Conservation (phyloP, 2,329 filamentous ascomycete species). For the Penicillium sp. region DNA sequence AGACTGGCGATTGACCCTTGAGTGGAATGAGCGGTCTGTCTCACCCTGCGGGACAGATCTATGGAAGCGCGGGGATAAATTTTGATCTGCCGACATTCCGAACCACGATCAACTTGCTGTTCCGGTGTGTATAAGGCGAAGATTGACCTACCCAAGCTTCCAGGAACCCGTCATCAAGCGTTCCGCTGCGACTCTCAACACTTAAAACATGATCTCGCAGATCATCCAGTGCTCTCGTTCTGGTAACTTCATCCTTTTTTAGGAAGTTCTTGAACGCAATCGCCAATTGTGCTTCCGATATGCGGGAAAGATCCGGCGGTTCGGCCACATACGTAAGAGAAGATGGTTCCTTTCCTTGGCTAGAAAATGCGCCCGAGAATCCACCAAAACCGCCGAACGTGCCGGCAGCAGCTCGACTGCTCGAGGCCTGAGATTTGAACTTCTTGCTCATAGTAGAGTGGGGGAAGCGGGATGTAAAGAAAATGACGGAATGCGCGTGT, state of each 20-base stretch:
- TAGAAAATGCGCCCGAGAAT: slow-evolving; percentile 30
- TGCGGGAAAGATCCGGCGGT: slow-evolving; percentile 66
- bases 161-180: slow-evolving; percentile 70
- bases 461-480: too few relatives aligned
- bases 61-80: slow-evolving; percentile 83
- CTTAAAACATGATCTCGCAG: slow-evolving; percentile 58
- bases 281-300: slow-evolving; percentile 71
- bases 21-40: slow-evolving; percentile 71
- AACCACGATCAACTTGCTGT: too few relatives aligned
- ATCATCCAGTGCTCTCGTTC: slow-evolving; percentile 82
- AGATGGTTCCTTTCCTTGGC: slow-evolving; percentile 45
- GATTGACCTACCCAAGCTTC: slow-evolving; percentile 68
- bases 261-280: slow-evolving; percentile 86
- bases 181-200: slow-evolving; percentile 47
- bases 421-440: slow-evolving; percentile 56
- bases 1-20: slow-evolving; percentile 55
- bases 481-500: too few relatives aligned
- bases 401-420: slow-evolving; percentile 49
- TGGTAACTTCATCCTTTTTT: slow-evolving; percentile 89
- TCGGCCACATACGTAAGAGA: slow-evolving; percentile 77
- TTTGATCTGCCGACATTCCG: too few relatives aligned
- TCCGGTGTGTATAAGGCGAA: slow-evolving; percentile 4
- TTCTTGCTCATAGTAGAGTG: slow-evolving; percentile 48
- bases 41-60: slow-evolving; percentile 76
- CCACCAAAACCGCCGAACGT: slow-evolving; percentile 41